Evolutionary conservation across 345 rosid species (phyloP).

Genomic region (Reutealis trisperma): DNA sequence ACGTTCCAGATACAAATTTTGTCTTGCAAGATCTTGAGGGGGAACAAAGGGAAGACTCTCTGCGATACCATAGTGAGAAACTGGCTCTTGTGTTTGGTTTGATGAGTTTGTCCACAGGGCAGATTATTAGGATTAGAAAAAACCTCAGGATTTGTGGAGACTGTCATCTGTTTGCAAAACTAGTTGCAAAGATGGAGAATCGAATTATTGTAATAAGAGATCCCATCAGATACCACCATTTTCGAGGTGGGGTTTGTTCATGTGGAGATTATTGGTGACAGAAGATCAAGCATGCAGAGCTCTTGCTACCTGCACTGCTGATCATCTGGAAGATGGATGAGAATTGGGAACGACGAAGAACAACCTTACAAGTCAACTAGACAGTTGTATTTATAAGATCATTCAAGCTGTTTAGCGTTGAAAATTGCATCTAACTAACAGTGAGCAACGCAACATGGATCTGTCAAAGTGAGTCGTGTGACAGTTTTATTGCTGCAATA

Average conservation of each 20-base stretch:
- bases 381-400: too few relatives aligned
- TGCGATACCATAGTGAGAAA: slow-evolving; percentile 67
- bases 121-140: slow-evolving; percentile 61
- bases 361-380: not conserved
- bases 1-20: slow-evolving; percentile 64
- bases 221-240: slow-evolving; percentile 69
- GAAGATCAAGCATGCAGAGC: not conserved
- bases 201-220: slow-evolving; percentile 58
- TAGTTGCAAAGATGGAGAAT: slow-evolving; percentile 51
- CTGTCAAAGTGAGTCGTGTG: not conserved
- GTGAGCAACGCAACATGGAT: not conserved
- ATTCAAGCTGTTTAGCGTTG: not conserved
- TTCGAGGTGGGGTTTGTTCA: slow-evolving; percentile 57
- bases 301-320: not conserved
- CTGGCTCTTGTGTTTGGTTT: slow-evolving; percentile 58
- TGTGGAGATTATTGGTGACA: slow-evolving; percentile 70
- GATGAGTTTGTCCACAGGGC: slow-evolving; percentile 31
- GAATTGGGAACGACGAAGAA: not conserved
- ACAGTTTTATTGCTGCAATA: not conserved
- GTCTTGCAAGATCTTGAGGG: slow-evolving; percentile 71
- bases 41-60: slow-evolving; percentile 65
- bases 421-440: not conserved
- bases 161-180: slow-evolving; percentile 64
- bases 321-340: not conserved
- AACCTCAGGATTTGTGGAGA: slow-evolving; percentile 71